These are phyloP conservation scores for Chiua virens DNA, from an alignment of 768 basidiomycete genomes.

Conservation along the genomic window DNA sequence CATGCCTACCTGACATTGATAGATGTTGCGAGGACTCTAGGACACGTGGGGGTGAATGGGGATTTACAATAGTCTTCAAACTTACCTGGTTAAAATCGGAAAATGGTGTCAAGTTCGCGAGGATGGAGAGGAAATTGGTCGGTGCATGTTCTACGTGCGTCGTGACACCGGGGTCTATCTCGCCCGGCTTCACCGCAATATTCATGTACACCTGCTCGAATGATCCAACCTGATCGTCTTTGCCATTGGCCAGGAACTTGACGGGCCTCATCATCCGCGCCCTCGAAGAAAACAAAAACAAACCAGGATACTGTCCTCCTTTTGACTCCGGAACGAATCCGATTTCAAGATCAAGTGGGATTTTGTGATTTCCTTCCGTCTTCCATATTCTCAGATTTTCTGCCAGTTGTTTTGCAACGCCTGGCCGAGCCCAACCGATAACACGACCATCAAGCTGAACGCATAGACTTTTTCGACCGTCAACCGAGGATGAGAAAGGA, in stretches of 20 bases:
- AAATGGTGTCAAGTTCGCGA: conserved; percentile 97
- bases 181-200: conserved; percentile 87
- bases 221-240: conserved; percentile 87
- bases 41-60: neutral
- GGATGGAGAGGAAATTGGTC: conserved; percentile 93
- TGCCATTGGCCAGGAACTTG: conserved; percentile 83
- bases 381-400: conserved; percentile 89
- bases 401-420: conserved; percentile 78
- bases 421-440: conserved; percentile 87
- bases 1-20: conserved; percentile 79
- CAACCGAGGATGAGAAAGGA: conserved; percentile 73
- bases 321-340: conserved; percentile 86
- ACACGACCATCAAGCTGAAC: conserved; percentile 95
- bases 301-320: conserved; percentile 95
- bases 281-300: conserved; percentile 85
- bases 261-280: conserved; percentile 99
- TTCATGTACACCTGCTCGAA: conserved; percentile 99
- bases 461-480: conserved; percentile 79
- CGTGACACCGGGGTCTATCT: conserved; percentile 73
- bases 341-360: conserved; percentile 94
- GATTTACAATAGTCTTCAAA: neutral
- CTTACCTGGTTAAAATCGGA: conserved; percentile 98
- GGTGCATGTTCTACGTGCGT: conserved; percentile 94
- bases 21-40: conserved; percentile 87
- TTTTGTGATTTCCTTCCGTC: conserved; percentile 76